These are phyloP conservation scores for Pyrenophora tritici-repentis DNA, from an alignment of 2,329 filamentous ascomycete species.

Conservation along the genomic window DNA sequence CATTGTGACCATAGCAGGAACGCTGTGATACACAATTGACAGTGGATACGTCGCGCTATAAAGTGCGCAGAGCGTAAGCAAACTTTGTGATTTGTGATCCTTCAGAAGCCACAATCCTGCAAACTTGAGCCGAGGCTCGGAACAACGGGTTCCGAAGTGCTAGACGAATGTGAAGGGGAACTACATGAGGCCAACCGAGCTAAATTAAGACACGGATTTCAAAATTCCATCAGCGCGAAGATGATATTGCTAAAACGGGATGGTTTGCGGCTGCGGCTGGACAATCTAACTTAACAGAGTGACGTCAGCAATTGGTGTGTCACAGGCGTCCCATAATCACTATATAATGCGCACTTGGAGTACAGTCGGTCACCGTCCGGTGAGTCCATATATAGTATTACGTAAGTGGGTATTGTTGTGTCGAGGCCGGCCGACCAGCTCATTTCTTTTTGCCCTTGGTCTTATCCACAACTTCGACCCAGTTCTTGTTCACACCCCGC, in stretches of 20 bases:
- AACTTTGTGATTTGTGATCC: not conserved
- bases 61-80: not conserved
- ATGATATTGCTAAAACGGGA: no score
- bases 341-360: no score
- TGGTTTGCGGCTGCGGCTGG: no score
- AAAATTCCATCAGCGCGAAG: no score
- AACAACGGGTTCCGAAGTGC: not conserved
- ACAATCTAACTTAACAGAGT: no score
- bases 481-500: slow-evolving; percentile 63
- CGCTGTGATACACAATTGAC: not conserved
- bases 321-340: no score
- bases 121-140: slow-evolving; percentile 10
- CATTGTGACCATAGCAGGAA: slow-evolving; percentile 23
- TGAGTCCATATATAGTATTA: no score
- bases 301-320: no score
- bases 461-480: slow-evolving; percentile 70
- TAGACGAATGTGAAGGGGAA: no score
- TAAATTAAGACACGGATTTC: no score
- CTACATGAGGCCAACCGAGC: no score
- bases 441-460: slow-evolving; percentile 66
- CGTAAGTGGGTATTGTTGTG: slow-evolving; percentile 16
- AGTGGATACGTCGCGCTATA: not conserved
- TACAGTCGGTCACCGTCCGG: no score
- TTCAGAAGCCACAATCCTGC: not conserved
- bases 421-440: not conserved